Evolutionary conservation across 129 eudicot genomes (phyloP).

Genomic region (Arctium minus): DNA sequence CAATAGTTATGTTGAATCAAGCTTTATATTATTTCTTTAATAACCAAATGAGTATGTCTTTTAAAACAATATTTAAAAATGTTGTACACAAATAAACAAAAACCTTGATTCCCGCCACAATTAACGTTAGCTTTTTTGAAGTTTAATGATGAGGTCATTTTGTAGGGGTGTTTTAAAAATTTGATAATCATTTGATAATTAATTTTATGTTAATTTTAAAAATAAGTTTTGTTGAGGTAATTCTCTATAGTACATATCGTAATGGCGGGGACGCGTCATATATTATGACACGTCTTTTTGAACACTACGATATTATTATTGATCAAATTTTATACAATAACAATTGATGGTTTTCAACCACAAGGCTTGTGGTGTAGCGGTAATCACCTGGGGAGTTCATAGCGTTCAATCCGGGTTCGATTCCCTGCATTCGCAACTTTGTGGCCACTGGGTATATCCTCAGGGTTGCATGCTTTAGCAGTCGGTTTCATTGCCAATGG

Average conservation of each 20-base stretch:
- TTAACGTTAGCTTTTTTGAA: slow-evolving; percentile 27
- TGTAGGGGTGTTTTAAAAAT: neutral
- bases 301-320: neutral
- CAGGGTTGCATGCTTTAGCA: too few species aligned
- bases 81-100: neutral
- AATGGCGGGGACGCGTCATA: too few species aligned
- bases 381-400: too few species aligned
- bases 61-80: neutral
- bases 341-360: neutral
- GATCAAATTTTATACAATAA: neutral
- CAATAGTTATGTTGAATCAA: neutral
- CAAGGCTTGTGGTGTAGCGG: too few species aligned
- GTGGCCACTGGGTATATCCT: too few species aligned
- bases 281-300: too few species aligned
- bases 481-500: too few species aligned
- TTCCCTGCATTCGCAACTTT: too few species aligned
- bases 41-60: slow-evolving; percentile 18
- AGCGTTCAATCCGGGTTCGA: too few species aligned
- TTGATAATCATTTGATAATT: neutral
- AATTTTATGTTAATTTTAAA: neutral
- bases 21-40: neutral
- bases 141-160: slow-evolving; percentile 28
- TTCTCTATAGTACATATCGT: too few species aligned
- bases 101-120: slow-evolving; percentile 37
- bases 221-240: neutral